Conservation (phyloP, 257 asterid genomes). For the Petunia axillaris region DNA sequence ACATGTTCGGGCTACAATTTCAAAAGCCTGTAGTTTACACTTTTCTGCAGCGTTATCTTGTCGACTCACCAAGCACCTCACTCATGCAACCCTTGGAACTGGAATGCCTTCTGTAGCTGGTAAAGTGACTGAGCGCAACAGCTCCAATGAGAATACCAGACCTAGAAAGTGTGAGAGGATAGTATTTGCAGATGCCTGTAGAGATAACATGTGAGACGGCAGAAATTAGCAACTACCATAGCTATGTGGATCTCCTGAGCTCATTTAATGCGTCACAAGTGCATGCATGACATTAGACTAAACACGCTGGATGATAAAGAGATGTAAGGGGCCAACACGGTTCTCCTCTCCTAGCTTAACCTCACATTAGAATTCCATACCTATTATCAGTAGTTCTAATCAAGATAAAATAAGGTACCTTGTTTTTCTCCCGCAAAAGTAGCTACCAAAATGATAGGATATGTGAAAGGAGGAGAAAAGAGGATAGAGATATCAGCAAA, state of each 20-base stretch:
- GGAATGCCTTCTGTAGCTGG: constrained; percentile 71
- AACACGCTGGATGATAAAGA: neutral
- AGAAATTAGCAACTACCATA: neutral
- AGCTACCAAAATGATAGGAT: neutral
- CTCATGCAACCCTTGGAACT: constrained; percentile 65
- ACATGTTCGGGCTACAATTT: constrained; percentile 9
- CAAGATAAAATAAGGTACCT: neutral
- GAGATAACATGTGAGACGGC: constrained; percentile 13
- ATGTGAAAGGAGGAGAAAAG: neutral
- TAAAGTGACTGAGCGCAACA: constrained; percentile 87
- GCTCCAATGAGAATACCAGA: constrained; percentile 77
- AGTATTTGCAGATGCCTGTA: constrained; percentile 93
- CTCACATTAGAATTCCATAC: constrained; percentile 13
- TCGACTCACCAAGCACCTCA: constrained; percentile 34
- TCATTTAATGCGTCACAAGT: neutral
- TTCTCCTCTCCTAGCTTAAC: neutral
- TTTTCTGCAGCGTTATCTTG: neutral
- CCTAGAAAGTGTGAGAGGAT: constrained; percentile 93
- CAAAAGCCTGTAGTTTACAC: neutral
- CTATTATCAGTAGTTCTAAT: neutral
- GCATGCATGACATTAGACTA: neutral
- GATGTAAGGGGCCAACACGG: neutral
- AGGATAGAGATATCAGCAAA: neutral
- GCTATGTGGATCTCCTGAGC: neutral
- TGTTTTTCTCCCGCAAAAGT: neutral